phyloP scores from a whole-genome alignment of 257 asterid species.

The Thymus mandschuricus region DNA sequence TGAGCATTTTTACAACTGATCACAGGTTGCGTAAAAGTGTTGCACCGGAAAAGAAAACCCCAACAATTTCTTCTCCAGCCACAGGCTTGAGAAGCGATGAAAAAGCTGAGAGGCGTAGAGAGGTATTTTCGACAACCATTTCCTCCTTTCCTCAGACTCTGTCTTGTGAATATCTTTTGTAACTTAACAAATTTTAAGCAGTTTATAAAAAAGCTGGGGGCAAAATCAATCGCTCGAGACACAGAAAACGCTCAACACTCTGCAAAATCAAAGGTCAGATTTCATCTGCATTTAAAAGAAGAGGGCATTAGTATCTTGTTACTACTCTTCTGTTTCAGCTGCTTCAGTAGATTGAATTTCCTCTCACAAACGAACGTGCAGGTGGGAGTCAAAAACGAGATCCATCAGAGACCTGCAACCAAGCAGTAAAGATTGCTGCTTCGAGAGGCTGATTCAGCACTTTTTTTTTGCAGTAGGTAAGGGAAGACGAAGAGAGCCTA shows the following conservation, averaged over 20 bases:
- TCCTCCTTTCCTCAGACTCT: conserved; percentile 23
- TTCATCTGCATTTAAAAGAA: conserved; percentile 12
- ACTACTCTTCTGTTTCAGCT: conserved; percentile 1
- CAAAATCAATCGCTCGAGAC: conserved; percentile 59
- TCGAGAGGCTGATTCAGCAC: conserved; percentile 1
- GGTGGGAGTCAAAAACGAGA: conserved; percentile 35
- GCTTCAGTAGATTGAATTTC: not conserved
- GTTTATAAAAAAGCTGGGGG: conserved; percentile 59
- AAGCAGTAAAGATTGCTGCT: conserved; percentile 25
- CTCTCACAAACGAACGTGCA: conserved; percentile 16
- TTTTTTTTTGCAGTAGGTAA: conserved; percentile 2
- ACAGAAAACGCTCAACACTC: conserved; percentile 47
- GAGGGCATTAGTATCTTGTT: not conserved
- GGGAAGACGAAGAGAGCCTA: conserved; percentile 25
- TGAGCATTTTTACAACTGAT: conserved; percentile 4
- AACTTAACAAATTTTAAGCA: conserved; percentile 24
- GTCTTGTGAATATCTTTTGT: not conserved
- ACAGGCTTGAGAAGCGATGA: conserved; percentile 54
- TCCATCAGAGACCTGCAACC: conserved; percentile 28
- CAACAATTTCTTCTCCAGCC: conserved; percentile 39
- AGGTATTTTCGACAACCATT: conserved; percentile 48
- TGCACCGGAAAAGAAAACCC: conserved; percentile 38
- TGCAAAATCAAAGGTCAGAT: conserved; percentile 59
- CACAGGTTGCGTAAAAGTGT: conserved; percentile 55
- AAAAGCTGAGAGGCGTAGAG: conserved; percentile 63